Evolutionary conservation across 148 eudicot species (phyloP).

Genomic region (Fagopyrum homotropicum): DNA sequence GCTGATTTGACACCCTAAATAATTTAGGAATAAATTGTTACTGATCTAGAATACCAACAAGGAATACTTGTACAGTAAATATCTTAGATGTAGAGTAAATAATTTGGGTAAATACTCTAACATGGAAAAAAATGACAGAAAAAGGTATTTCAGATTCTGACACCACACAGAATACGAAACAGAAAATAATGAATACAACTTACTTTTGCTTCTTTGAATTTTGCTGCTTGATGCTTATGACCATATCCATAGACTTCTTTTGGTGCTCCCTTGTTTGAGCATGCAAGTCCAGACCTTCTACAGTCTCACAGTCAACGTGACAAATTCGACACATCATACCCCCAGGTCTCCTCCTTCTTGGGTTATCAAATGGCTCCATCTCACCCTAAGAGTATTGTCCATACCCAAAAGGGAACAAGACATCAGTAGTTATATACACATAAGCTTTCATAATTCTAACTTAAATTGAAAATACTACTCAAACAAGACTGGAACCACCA

Average conservation of each 20-base stretch:
- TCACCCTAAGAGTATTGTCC: conserved; percentile 37
- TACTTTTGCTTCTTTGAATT: conserved; percentile 68
- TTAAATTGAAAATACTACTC: not conserved
- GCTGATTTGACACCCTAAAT: conserved; percentile 48
- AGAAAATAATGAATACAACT: conserved; percentile 19
- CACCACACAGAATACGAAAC: conserved; percentile 1
- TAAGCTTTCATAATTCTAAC: not conserved
- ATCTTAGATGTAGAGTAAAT: not conserved
- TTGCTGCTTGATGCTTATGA: conserved; percentile 61
- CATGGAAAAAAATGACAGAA: not conserved
- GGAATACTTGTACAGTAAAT: not conserved
- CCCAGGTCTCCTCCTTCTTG: conserved; percentile 50
- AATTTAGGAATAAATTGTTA: conserved; percentile 15
- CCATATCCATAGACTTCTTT: conserved; percentile 75
- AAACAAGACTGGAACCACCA: not conserved
- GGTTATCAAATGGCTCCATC: conserved; percentile 56
- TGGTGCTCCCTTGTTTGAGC: conserved; percentile 91
- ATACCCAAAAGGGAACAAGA: conserved; percentile 16
- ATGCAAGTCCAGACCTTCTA: conserved; percentile 89
- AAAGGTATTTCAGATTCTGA: not conserved
- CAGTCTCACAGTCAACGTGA: conserved; percentile 81
- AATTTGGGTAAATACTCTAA: not conserved
- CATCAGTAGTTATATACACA: not conserved
- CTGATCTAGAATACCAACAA: conserved; percentile 2
- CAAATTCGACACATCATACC: conserved; percentile 90